phyloP scores from a whole-genome alignment of 2,329 filamentous ascomycete genomes.

The Knufia petricola region DNA sequence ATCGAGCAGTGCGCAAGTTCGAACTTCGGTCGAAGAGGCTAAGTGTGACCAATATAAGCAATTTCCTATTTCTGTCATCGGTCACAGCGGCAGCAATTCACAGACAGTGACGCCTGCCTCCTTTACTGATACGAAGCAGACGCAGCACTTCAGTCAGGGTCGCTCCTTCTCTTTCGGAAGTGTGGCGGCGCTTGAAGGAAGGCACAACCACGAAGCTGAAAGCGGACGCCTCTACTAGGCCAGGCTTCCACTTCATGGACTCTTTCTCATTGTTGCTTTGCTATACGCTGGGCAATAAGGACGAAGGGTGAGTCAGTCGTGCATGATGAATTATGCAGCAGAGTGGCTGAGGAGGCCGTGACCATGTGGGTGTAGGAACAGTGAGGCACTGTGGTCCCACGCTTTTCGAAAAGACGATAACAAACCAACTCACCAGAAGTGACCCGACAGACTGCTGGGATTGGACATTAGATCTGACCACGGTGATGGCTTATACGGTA shows the following conservation, averaged over 20 bases:
- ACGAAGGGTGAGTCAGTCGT: too few relatives aligned
- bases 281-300: slow-evolving; percentile 14
- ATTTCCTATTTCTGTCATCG: neutral
- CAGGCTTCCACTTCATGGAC: neutral
- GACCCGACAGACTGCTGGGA: too few relatives aligned
- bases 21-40: neutral
- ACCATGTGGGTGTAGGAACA: too few relatives aligned
- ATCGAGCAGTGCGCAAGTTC: neutral
- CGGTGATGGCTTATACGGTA: too few relatives aligned
- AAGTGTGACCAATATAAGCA: neutral
- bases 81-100: neutral
- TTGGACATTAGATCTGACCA: too few relatives aligned
- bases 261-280: slow-evolving; percentile 18
- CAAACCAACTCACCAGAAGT: too few relatives aligned
- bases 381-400: too few relatives aligned
- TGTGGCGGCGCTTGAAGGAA: neutral
- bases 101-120: too few relatives aligned
- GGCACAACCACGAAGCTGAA: neutral
- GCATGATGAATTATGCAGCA: too few relatives aligned
- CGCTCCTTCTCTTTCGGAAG: neutral
- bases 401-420: too few relatives aligned
- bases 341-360: too few relatives aligned
- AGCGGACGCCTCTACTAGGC: neutral
- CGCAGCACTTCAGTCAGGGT: neutral
- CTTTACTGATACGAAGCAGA: neutral